These are phyloP conservation scores for Chaetoceros muelleri DNA, from an alignment of 108 stramenopile genomes.

Conservation along the genomic window DNA sequence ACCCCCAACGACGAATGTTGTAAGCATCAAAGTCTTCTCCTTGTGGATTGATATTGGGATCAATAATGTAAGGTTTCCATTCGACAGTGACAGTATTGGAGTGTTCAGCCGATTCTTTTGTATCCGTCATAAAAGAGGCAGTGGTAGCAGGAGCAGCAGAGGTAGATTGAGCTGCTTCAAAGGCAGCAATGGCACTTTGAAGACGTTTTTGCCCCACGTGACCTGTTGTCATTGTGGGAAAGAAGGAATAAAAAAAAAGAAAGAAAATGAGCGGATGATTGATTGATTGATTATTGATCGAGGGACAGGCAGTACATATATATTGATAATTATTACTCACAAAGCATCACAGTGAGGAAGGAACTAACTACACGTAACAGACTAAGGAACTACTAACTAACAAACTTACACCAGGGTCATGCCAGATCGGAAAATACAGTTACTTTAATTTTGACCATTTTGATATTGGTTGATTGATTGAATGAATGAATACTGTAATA, in stretches of 20 bases:
- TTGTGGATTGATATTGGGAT: constrained; percentile 38
- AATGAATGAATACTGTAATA: too few species aligned
- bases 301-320: too few species aligned
- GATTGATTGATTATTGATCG: neutral
- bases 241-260: neutral
- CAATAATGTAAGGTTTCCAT: constrained; percentile 76
- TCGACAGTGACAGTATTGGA: constrained; percentile 16
- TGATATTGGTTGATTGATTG: too few species aligned
- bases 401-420: constrained; percentile 79
- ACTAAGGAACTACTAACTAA: too few species aligned
- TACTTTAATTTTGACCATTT: too few species aligned
- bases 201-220: constrained; percentile 63
- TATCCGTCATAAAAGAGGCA: neutral
- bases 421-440: constrained; percentile 55
- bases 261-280: neutral
- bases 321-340: too few species aligned
- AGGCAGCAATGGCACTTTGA: constrained; percentile 35
- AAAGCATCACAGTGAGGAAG: too few species aligned
- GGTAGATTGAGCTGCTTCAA: constrained; percentile 13
- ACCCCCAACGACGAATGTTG: constrained; percentile 60
- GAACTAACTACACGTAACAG: too few species aligned
- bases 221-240: constrained; percentile 7
- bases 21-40: constrained; percentile 64
- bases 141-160: constrained; percentile 1
- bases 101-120: neutral